Base-by-base conservation (phyloP, 805 yeast genomes). In the Pichia occidentalis region DNA sequence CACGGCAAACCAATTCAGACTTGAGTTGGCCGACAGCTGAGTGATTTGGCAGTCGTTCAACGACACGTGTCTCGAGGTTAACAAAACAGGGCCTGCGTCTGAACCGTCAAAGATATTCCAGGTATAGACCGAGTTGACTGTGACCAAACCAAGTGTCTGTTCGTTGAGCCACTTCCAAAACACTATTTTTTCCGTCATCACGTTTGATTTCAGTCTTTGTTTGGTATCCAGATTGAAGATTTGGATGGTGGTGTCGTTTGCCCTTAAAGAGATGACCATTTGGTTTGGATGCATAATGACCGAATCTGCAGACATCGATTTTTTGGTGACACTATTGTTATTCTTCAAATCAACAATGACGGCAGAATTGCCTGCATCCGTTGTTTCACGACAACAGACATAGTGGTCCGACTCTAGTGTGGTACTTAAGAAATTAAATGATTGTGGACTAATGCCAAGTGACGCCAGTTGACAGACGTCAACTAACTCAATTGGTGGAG, bases 271-370 rank as follows among this genome's bases (percentile, higher is more conserved):
- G 52, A 92, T 87, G 46, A 88, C 86, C 63, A 82, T 78, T 60
- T 81, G 77, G n/a, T 65, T 56, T 24, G 98, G 97, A 62, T 87
- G 94, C 92, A 92, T 80, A 57, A 92, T 92, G 35, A 97, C 97
- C 46, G 87, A 84, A 64, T 92, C 99, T 31, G 98, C 99, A 39
- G 85, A 74, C 95, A 92, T 92, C 60, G 85, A 83, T 64, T 92
- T 90, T 57, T 94, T 79, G 17, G 84, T 81, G 44, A 88, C 77
- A 51, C 76, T 73, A 63, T 85, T 85, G 66, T 77, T 77, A 57
- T 84, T 78, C 47, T 75, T 71, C 54, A 92, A 70, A 57, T 92
- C 94, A 46, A 92, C 76, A 53, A 92, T 92, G 30, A 95, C 95
- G 37, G 94, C 97, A n/a, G 92, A 73, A 63, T 86, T 88, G 44